phyloP scores from a whole-genome alignment of 2,329 filamentous ascomycete genomes.

The Westerdykella ornata region DNA sequence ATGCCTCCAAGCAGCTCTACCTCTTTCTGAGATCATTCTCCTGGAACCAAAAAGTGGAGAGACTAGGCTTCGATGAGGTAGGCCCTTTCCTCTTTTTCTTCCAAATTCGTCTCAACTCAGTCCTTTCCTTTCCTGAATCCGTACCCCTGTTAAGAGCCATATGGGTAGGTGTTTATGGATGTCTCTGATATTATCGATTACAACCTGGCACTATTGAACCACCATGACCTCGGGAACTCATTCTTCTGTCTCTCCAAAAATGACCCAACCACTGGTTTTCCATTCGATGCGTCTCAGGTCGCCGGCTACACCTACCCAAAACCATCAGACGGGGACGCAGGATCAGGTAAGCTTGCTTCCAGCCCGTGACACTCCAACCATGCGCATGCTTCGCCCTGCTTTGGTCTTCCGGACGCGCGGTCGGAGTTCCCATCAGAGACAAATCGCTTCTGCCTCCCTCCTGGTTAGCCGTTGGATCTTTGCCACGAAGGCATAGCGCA shows the following conservation, averaged over 20 bases:
- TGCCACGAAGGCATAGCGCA: too few relatives aligned
- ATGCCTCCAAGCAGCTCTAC: constrained; percentile 77
- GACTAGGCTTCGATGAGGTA: constrained; percentile 86
- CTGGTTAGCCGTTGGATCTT: too few relatives aligned
- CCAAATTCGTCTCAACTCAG: background rate
- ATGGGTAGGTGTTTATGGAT: constrained; percentile 59
- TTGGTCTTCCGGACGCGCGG: too few relatives aligned
- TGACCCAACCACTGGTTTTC: constrained; percentile 75
- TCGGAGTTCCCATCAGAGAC: too few relatives aligned
- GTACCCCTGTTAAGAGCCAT: constrained; percentile 1
- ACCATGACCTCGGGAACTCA: constrained; percentile 55
- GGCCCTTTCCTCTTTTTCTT: constrained; percentile 22
- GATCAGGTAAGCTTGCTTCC: constrained; percentile 16
- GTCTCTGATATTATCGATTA: constrained; percentile 81
- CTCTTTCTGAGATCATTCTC: constrained; percentile 63
- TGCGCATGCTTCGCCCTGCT: too few relatives aligned
- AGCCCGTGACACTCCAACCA: background rate
- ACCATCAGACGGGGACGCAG: constrained; percentile 8
- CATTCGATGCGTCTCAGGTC: constrained; percentile 63
- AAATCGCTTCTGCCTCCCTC: too few relatives aligned
- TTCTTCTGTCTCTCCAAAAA: constrained; percentile 71
- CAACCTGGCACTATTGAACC: constrained; percentile 67
- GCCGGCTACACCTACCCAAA: constrained; percentile 58
- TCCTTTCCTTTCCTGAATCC: constrained; percentile 1
- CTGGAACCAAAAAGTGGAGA: constrained; percentile 73